Evolutionary conservation across 2,329 filamentous ascomycete species (phyloP), one percentile per base, ranked within the genome.

Genomic region (Ophiognomonia clavigignenti-juglandacearum): DNA sequence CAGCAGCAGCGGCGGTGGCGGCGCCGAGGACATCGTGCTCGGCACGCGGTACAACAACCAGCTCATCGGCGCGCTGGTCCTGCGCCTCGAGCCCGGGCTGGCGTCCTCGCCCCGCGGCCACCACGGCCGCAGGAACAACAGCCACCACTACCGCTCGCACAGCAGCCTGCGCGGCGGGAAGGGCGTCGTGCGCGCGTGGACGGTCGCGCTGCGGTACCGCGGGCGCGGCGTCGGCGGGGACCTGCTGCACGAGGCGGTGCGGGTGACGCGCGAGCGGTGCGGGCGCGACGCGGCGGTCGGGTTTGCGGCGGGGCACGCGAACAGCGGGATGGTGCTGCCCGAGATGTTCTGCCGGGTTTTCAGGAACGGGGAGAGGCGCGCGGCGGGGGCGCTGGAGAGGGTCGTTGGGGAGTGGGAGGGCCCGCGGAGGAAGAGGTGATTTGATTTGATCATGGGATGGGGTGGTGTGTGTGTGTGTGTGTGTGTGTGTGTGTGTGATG

Each of bases 121-220:
- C 64, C 58, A 64, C 61, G 60, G 59, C 67, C n/a, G n/a, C n/a
- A n/a, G n/a, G n/a, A n/a, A n/a, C n/a, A n/a, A n/a, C n/a, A 67
- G 61, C 56, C 37, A 31, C 35, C 24, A n/a, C 14, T 31, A 51
- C 40, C 52, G 54, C 56, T 6, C 24, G 24, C 24, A 26, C 24
- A 6, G 20, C 14, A 69, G 60, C 59, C 58, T 71, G 55, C 70
- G 70, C 54, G 80, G 82, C 29, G 85, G 84, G 43, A 78, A 77
- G 52, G 86, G 83, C 8, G 71, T 89, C 39, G 83, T 96, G 48
- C 79, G 86, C 23, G 89, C 86, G 1, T 96, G 90, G 89, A 92
- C 88, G 2, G 87, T 89, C 2, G 75, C 75, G 60, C 67, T 82
- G 42, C 73, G 74, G 55, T 89, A 88, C 63, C 77, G 90, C 22